Evolutionary conservation across 2,329 filamentous ascomycete species (phyloP).

Genomic region (Camptophora hylomeconis): DNA sequence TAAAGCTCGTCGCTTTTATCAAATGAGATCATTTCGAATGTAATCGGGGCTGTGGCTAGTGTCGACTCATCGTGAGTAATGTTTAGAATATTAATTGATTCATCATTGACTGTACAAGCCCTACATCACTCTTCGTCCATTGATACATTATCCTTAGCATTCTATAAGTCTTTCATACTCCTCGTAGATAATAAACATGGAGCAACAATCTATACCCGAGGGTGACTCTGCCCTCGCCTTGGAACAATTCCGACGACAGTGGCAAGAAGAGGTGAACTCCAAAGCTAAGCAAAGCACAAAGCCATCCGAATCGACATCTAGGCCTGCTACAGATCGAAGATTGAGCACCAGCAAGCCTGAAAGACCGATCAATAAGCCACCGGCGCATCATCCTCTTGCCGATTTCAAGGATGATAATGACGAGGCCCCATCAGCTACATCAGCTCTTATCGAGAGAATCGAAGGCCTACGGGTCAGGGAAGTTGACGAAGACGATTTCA

Average conservation of each 20-base stretch:
- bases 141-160: too few relatives aligned
- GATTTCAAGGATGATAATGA: constrained; percentile 26
- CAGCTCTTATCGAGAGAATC: constrained; percentile 22
- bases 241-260: constrained; percentile 73
- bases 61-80: too few relatives aligned
- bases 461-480: constrained; percentile 23
- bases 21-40: too few relatives aligned
- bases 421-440: constrained; percentile 7
- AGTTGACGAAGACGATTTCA: constrained; percentile 28
- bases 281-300: constrained; percentile 20
- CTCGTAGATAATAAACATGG: too few relatives aligned
- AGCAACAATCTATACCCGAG: constrained; percentile 5
- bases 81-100: too few relatives aligned
- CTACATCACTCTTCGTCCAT: too few relatives aligned
- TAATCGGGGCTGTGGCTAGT: too few relatives aligned
- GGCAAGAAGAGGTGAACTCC: constrained; percentile 64
- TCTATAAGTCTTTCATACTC: constrained; percentile 11
- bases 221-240: constrained; percentile 30
- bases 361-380: constrained; percentile 22
- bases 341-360: constrained; percentile 10
- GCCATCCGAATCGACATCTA: constrained; percentile 1
- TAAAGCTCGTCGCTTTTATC: too few relatives aligned
- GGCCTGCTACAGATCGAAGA: constrained; percentile 7
- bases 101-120: too few relatives aligned
- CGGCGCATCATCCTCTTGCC: constrained; percentile 26